A percentile compares a stretch with the other conserved stretches of the same genome.
phyloP scores from a whole-genome alignment of 78 protist species.

The Dictyostelium capitatum region DNA sequence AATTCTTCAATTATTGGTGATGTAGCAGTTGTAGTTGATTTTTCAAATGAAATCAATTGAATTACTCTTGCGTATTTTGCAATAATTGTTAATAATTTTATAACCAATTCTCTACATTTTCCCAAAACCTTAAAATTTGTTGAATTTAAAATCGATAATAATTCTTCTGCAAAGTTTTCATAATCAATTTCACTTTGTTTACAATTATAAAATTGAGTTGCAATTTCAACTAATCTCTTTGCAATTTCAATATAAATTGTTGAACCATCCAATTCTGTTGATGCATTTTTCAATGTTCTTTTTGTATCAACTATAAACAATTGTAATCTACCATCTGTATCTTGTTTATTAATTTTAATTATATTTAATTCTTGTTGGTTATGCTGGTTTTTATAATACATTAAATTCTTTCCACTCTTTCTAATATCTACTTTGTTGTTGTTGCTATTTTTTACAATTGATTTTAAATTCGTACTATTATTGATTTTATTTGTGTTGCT shows the following conservation, averaged over 20 bases:
- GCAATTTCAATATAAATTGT: not conserved
- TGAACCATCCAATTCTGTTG: not conserved
- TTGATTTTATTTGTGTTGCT: not conserved
- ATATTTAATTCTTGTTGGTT: constrained; percentile 1
- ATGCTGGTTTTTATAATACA: not conserved
- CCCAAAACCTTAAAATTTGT: constrained; percentile 10
- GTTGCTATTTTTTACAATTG: not conserved
- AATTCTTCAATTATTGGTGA: not conserved
- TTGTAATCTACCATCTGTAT: constrained; percentile 37
- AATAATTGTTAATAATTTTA: constrained; percentile 43
- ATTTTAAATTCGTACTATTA: not conserved
- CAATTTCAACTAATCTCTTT: constrained; percentile 1
- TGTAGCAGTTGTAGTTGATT: not conserved
- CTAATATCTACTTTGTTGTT: not conserved
- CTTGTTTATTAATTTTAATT: constrained; percentile 27
- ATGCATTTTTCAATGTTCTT: not conserved
- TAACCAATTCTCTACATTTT: constrained; percentile 18
- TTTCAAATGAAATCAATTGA: constrained; percentile 6
- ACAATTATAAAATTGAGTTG: not conserved
- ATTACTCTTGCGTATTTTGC: constrained; percentile 49
- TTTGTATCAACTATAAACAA: constrained; percentile 35
- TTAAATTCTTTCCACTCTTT: not conserved
- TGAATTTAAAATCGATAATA: not conserved
- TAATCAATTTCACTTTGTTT: constrained; percentile 19
- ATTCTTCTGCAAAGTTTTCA: constrained; percentile 27